A percentile compares a stretch with the other conserved stretches of the same genome.
phyloP scores from a whole-genome alignment of 768 basidiomycete genomes.

The Mycena indigotica region DNA sequence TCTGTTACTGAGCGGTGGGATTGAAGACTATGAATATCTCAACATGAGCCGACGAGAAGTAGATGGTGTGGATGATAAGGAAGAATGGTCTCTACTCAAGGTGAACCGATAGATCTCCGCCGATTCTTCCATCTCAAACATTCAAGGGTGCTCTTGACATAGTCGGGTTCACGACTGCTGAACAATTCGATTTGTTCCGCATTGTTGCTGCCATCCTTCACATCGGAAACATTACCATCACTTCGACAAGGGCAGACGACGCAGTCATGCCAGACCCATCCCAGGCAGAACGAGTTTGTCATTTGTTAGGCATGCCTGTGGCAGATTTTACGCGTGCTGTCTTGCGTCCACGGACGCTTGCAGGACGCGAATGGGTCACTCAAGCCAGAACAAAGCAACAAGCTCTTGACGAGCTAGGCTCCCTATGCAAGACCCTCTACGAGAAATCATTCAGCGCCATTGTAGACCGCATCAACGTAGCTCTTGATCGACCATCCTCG shows the following conservation, averaged over 20 bases:
- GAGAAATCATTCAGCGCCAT: constrained; percentile 95
- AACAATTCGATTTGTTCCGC: constrained; percentile 93
- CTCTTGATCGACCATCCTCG: constrained; percentile 88
- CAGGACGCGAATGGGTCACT: constrained; percentile 95
- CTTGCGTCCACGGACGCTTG: constrained; percentile 85
- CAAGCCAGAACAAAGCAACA: constrained; percentile 91
- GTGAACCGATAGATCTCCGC: constrained; percentile 41
- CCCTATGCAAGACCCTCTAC: constrained; percentile 93
- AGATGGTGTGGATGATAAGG: constrained; percentile 91
- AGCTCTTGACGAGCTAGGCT: constrained; percentile 87
- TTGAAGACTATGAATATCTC: constrained; percentile 87
- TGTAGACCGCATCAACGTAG: constrained; percentile 93
- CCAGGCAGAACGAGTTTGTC: constrained; percentile 88
- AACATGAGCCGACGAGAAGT: constrained; percentile 88
- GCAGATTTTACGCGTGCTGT: constrained; percentile 88
- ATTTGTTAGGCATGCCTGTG: constrained; percentile 86
- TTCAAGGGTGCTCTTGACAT: constrained; percentile 77
- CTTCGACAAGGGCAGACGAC: constrained; percentile 77
- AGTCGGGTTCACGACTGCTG: constrained; percentile 82
- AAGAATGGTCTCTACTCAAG: constrained; percentile 83
- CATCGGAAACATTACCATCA: constrained; percentile 89
- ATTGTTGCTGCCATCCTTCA: constrained; percentile 92
- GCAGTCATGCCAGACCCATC: constrained; percentile 77
- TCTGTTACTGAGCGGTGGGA: constrained; percentile 69
- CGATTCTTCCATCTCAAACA: constrained; percentile 10